These are phyloP conservation scores for Camellia lanceoleosa DNA, from an alignment of 148 eudicot genomes.

Conservation along the genomic window DNA sequence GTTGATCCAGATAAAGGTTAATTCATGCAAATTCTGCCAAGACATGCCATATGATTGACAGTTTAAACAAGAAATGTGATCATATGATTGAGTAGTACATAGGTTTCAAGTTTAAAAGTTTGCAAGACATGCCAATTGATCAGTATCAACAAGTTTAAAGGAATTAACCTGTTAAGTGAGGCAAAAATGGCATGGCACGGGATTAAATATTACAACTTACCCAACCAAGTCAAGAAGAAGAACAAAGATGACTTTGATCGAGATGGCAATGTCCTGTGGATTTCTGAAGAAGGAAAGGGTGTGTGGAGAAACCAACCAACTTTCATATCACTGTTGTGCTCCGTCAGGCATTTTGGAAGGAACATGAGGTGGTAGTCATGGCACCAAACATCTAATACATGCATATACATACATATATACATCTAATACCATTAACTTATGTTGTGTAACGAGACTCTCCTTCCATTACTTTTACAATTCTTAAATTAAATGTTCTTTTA, in stretches of 20 bases:
- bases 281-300: constrained; percentile 92
- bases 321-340: constrained; percentile 64
- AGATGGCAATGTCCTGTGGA: constrained; percentile 88
- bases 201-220: constrained; percentile 34
- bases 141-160: not conserved
- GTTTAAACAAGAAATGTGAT: not conserved
- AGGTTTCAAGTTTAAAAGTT: not conserved
- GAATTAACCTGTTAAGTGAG: not conserved
- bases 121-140: not conserved
- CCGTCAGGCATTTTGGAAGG: constrained; percentile 76
- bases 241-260: constrained; percentile 79
- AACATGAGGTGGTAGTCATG: constrained; percentile 98
- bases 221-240: constrained; percentile 89
- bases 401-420: too few species aligned
- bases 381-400: constrained; percentile 54
- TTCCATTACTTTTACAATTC: too few species aligned
- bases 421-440: too few species aligned
- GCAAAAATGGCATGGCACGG: not conserved
- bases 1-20: too few species aligned
- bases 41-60: not conserved
- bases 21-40: too few species aligned
- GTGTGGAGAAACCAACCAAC: constrained; percentile 97
- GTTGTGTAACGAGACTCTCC: too few species aligned
- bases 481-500: too few species aligned
- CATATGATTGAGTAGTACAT: not conserved